These are phyloP conservation scores for Sporothrix mexicana DNA, from an alignment of 2,329 filamentous ascomycete species.

Conservation along the genomic window DNA sequence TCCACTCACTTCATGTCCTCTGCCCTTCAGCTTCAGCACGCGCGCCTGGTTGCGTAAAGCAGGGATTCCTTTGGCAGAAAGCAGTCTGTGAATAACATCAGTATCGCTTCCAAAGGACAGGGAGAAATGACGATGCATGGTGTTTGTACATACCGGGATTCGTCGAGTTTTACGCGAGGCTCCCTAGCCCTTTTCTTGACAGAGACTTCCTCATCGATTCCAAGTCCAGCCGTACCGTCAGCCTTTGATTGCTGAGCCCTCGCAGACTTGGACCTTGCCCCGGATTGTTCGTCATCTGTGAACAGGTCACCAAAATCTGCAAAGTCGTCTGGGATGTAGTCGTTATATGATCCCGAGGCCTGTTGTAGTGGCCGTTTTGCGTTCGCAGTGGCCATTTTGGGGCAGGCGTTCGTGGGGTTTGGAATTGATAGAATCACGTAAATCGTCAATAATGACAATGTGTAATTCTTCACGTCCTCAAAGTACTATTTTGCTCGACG, in stretches of 20 bases:
- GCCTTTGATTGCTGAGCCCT: slow-evolving; percentile 54
- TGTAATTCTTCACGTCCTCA: not conserved
- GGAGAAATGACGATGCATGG: not conserved
- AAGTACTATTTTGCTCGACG: not conserved
- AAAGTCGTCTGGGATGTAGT: slow-evolving; percentile 68
- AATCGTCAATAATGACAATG: no score
- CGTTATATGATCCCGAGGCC: slow-evolving; percentile 67
- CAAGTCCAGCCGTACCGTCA: slow-evolving; percentile 62
- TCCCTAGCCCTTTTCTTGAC: slow-evolving; percentile 74
- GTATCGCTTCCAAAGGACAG: no score
- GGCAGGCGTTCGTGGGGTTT: not conserved
- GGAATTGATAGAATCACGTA: not conserved
- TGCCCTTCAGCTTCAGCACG: slow-evolving; percentile 82
- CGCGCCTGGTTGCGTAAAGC: slow-evolving; percentile 75
- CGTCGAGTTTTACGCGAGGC: slow-evolving; percentile 85
- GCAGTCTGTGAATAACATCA: slow-evolving; percentile 60
- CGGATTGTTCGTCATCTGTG: slow-evolving; percentile 31
- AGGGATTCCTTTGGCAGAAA: slow-evolving; percentile 83
- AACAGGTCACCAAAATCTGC: slow-evolving; percentile 56
- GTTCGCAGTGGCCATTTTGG: slow-evolving; percentile 29
- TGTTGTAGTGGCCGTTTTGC: slow-evolving; percentile 8
- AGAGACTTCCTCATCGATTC: slow-evolving; percentile 86
- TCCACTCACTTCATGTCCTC: slow-evolving; percentile 78
- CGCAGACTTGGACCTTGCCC: slow-evolving; percentile 50
- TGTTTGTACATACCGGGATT: slow-evolving; percentile 63